Base-by-base conservation (phyloP, 225 moss, liverwort and hornwort genomes). In the Sphagnum contortum region DNA sequence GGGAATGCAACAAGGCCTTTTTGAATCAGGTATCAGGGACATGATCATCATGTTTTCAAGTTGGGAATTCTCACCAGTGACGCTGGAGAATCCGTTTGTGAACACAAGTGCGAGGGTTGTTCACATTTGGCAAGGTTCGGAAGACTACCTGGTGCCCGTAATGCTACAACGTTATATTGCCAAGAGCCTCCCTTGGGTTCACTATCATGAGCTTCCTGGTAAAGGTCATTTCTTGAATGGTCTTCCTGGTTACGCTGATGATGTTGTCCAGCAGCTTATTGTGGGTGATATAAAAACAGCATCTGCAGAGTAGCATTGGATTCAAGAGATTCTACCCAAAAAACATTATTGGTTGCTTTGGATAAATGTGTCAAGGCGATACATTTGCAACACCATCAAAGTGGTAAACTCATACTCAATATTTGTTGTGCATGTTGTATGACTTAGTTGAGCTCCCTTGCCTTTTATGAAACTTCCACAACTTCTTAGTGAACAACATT, bases 81-180 rank as follows among this genome's bases (percentile, higher is more conserved):
- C 68, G 44, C 68, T 98, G 46, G 88, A 93, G 60, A 89, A 98
- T 61, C 96, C 96, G 29, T 89, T 89, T 11, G 76, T 73, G 7
- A 59, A 64, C 48, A 64, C 75, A 13, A 75, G 64, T 60, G 81
- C 66, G 46, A 29, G 29, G 29, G 73, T 83, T 52, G 90, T 93
- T 50, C 87, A 98, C 62, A 71, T 98, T 55, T 98, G 84, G 85
- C 96, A 98, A 70, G 96, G 96, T 64, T 80, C 78, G 8, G 73
- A 67, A 44, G 96, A 98, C 70, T 87, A 71, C 48, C 29, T 89
- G 4, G 79, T 89, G 62, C 93, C 96, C 49, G 80, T 73, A 58
- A 66, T 71, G 49, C 62, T 98, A 56, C 91, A 98, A 71, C 84
- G 79, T 45, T 76, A 80, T 49, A 70, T 92, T 55, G 79, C 79